A percentile compares a stretch with the other conserved stretches of the same genome.
Evolutionary conservation across 2,329 filamentous ascomycete genomes (phyloP).

Genomic region (Dryadomyces quercivorus): DNA sequence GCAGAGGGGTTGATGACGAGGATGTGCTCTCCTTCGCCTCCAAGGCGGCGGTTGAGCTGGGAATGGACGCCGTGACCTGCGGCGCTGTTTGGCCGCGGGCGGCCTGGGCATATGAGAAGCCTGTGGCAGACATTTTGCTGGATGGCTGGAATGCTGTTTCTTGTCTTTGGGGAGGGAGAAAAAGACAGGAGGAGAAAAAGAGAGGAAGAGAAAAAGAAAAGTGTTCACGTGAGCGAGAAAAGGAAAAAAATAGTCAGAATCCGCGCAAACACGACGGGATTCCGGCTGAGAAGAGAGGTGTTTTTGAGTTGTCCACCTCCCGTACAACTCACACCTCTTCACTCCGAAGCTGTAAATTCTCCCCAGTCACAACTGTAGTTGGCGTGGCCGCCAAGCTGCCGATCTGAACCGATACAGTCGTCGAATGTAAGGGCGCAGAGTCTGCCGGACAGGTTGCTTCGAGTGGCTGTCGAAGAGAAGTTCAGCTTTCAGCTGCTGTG

Average conservation of each 20-base stretch:
- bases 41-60: slow-evolving; percentile 13
- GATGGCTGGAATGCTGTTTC: neutral
- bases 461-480: neutral
- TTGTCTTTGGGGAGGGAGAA: neutral
- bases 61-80: slow-evolving; percentile 22
- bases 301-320: slow-evolving; percentile 4
- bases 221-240: neutral
- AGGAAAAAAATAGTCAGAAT: neutral
- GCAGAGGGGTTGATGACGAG: neutral
- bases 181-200: neutral
- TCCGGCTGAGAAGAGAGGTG: neutral
- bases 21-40: neutral
- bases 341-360: neutral
- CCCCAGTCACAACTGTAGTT: neutral
- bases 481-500: no score
- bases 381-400: slow-evolving; percentile 3
- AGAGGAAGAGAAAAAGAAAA: neutral
- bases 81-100: slow-evolving; percentile 61
- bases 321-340: neutral
- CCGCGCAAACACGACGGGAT: neutral
- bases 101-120: slow-evolving; percentile 92
- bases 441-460: neutral
- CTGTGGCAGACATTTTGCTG: slow-evolving; percentile 35
- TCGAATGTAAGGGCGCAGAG: no score
- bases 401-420: no score